A percentile compares a stretch with the other conserved stretches of the same genome.
phyloP scores from a whole-genome alignment of 1,139 yeast species.

The Meyerozyma guilliermondii region DNA sequence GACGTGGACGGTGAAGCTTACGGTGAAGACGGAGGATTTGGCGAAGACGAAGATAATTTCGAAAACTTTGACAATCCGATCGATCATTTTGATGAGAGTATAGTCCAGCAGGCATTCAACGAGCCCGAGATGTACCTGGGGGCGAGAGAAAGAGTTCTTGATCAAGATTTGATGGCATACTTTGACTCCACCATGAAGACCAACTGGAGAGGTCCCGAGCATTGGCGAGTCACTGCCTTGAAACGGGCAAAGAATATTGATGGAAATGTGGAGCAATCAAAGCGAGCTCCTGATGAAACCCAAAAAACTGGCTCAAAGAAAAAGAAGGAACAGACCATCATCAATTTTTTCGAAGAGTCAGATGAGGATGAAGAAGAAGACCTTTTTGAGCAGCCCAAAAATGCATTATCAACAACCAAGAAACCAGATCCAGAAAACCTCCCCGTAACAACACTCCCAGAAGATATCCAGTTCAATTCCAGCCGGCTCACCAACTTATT shows the following conservation, averaged over 20 bases:
- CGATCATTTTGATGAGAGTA: constrained; percentile 18
- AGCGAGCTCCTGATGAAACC: constrained; percentile 5
- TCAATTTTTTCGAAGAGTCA: constrained; percentile 47
- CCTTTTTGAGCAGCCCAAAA: constrained; percentile 49
- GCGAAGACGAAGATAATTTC: constrained; percentile 11
- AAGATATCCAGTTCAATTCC: constrained; percentile 69
- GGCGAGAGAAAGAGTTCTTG: constrained; percentile 37
- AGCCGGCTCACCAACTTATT: constrained; percentile 63
- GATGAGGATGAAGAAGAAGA: constrained; percentile 37
- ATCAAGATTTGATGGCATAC: constrained; percentile 69
- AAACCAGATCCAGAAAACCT: constrained; percentile 19
- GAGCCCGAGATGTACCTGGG: constrained; percentile 16
- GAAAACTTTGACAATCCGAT: constrained; percentile 17
- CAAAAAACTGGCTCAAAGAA: constrained; percentile 14
- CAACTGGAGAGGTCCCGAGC: constrained; percentile 90
- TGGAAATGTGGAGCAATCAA: not conserved
- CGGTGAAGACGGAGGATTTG: constrained; percentile 2
- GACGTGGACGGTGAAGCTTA: constrained; percentile 6
- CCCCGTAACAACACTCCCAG: constrained; percentile 55
- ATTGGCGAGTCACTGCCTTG: constrained; percentile 78
- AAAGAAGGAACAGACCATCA: constrained; percentile 29
- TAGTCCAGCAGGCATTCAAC: constrained; percentile 19
- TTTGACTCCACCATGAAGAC: constrained; percentile 66
- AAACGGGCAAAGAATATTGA: constrained; percentile 24
- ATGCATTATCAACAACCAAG: constrained; percentile 20